Evolutionary conservation across 2,329 filamentous ascomycete species (phyloP).

Genomic region (Lasiodiplodia hormozganensis): DNA sequence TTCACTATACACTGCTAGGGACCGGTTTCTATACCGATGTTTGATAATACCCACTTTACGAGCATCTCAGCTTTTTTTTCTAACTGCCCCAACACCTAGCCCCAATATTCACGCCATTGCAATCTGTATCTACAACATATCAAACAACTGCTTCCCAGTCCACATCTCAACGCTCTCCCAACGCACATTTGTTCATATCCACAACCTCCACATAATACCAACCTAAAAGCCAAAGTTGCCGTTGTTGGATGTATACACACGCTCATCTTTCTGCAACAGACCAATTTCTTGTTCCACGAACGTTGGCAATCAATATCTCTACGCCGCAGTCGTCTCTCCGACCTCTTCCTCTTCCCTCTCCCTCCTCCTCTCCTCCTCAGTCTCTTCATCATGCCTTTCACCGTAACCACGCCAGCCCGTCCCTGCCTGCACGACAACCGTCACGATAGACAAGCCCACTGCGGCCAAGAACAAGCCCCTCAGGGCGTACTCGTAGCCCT

Average conservation of each 20-base stretch:
- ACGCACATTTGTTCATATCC: no score
- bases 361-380: constrained; percentile 22
- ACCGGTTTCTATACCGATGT: neutral
- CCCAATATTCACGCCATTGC: neutral
- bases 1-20: no score
- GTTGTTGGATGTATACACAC: no score
- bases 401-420: constrained; percentile 60
- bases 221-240: no score
- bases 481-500: constrained; percentile 62
- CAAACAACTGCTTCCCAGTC: no score
- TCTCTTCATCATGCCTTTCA: constrained; percentile 54
- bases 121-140: neutral
- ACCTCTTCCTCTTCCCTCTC: constrained; percentile 28
- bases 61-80: neutral
- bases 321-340: constrained; percentile 19
- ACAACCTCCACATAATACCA: no score
- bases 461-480: constrained; percentile 61
- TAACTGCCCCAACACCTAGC: neutral
- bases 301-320: neutral
- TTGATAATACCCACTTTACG: neutral
- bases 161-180: no score
- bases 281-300: no score
- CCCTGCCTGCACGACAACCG: constrained; percentile 62
- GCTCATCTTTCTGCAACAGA: no score
- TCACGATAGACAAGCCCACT: constrained; percentile 56